Evolutionary conservation across 129 eudicot genomes (phyloP).

Genomic region (Oenanthe sinensis): DNA sequence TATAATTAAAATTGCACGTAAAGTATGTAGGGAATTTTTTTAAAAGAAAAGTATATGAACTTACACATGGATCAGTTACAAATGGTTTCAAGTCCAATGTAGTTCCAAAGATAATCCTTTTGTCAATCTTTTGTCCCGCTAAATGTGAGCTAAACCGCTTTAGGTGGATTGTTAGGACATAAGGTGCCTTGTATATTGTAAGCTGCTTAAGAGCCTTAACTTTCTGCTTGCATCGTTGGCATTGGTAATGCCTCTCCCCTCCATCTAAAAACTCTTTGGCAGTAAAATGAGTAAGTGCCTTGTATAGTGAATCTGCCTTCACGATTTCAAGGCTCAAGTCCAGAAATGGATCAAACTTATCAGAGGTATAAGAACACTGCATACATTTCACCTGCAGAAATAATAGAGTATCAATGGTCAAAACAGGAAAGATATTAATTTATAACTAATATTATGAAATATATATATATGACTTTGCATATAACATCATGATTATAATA

Average conservation of each 20-base stretch:
- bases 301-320: conserved; percentile 64
- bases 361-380: conserved; percentile 80
- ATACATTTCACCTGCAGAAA: conserved; percentile 77
- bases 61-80: conserved; percentile 80
- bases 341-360: conserved; percentile 88
- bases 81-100: conserved; percentile 77
- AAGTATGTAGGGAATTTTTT: not conserved
- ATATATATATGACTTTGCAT: too few relatives aligned
- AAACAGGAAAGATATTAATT: not conserved
- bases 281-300: conserved; percentile 76
- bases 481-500: not conserved
- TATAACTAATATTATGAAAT: too few relatives aligned
- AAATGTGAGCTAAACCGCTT: conserved; percentile 82
- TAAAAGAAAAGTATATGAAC: conserved; percentile 5
- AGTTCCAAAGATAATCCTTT: conserved; percentile 48
- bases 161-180: conserved; percentile 77
- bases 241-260: conserved; percentile 75
- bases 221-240: conserved; percentile 85
- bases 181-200: conserved; percentile 66
- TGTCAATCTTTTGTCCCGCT: conserved; percentile 80
- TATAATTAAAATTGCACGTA: not conserved
- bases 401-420: not conserved
- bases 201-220: conserved; percentile 92
- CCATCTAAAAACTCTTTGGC: conserved; percentile 82
- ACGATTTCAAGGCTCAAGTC: conserved; percentile 85